phyloP scores from a whole-genome alignment of 495 filamentous ascomycete species.

The Hyaloscypha hepaticicola region DNA sequence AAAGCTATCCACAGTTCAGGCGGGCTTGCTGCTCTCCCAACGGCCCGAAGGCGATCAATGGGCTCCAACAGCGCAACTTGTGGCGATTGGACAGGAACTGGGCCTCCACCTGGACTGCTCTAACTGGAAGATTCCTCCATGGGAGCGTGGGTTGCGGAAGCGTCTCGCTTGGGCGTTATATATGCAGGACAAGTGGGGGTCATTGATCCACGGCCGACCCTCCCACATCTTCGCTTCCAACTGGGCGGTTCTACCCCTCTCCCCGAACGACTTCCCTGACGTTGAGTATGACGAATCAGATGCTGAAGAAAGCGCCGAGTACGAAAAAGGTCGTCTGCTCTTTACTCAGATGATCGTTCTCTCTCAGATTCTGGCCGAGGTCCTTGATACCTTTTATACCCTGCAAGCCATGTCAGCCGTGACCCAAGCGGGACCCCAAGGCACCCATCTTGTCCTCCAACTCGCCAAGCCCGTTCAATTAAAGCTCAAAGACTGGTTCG shows the following conservation, averaged over 20 bases:
- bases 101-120: slow-evolving; percentile 86
- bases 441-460: slow-evolving; percentile 64
- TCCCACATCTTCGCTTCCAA: slow-evolving; percentile 79
- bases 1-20: slow-evolving; percentile 92
- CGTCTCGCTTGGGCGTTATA: slow-evolving; percentile 88
- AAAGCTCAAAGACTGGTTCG: slow-evolving; percentile 80
- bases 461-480: slow-evolving; percentile 82
- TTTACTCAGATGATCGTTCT: slow-evolving; percentile 75
- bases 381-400: slow-evolving; percentile 79
- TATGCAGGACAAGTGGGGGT: slow-evolving; percentile 93
- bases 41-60: slow-evolving; percentile 83
- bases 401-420: slow-evolving; percentile 57
- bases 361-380: slow-evolving; percentile 72
- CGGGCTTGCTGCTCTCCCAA: slow-evolving; percentile 84
- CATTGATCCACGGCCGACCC: slow-evolving; percentile 80
- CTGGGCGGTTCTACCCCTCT: slow-evolving; percentile 75
- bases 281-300: slow-evolving; percentile 54
- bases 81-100: slow-evolving; percentile 77
- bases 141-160: slow-evolving; percentile 82
- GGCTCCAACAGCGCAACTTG: slow-evolving; percentile 80
- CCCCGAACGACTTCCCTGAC: slow-evolving; percentile 70
- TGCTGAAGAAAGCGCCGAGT: slow-evolving; percentile 59
- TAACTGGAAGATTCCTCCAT: slow-evolving; percentile 82
- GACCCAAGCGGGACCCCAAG: slow-evolving; percentile 47
- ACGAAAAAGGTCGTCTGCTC: slow-evolving; percentile 64